A percentile compares a stretch with the other conserved stretches of the same genome.
Conservation (phyloP, 331 rosid species). For the Prunus yedoensis region DNA sequence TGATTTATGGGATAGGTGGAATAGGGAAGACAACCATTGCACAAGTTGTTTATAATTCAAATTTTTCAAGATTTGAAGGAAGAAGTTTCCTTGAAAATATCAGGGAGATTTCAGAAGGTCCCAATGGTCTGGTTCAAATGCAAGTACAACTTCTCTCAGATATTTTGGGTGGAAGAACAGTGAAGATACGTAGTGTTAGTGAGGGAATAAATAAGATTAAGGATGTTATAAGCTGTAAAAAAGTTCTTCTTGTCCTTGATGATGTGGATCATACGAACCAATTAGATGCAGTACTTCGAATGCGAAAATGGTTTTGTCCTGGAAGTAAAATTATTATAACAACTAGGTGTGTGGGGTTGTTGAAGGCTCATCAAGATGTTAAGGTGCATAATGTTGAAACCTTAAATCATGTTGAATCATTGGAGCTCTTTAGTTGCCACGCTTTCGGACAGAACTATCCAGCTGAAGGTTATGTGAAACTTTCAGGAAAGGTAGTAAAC, state of each 20-base stretch:
- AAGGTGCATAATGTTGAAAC: background rate
- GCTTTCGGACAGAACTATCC: background rate
- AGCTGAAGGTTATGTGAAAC: background rate
- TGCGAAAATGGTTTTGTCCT: background rate
- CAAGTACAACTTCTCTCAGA: background rate
- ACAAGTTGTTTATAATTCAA: conserved; percentile 2
- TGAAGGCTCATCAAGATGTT: background rate
- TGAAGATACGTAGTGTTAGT: background rate
- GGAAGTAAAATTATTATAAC: conserved; percentile 24
- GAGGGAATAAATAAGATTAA: background rate
- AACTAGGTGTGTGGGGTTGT: background rate
- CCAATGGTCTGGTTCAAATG: conserved; percentile 9
- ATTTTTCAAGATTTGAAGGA: background rate
- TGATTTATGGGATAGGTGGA: conserved; percentile 15
- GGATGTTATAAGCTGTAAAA: background rate
- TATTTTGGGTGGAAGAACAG: background rate
- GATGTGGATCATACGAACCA: conserved; percentile 10
- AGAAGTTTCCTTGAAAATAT: conserved; percentile 16
- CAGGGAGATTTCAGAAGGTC: background rate
- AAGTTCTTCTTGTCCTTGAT: conserved; percentile 7
- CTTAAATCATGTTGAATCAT: background rate
- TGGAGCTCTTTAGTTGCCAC: conserved; percentile 19
- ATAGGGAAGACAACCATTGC: conserved; percentile 23
- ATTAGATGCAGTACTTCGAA: background rate
- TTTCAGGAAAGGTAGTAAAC: background rate